A percentile compares a stretch with the other conserved stretches of the same genome.
Evolutionary conservation across 2,329 filamentous ascomycete genomes (phyloP).

Genomic region (Cladosporium cucumerinum): DNA sequence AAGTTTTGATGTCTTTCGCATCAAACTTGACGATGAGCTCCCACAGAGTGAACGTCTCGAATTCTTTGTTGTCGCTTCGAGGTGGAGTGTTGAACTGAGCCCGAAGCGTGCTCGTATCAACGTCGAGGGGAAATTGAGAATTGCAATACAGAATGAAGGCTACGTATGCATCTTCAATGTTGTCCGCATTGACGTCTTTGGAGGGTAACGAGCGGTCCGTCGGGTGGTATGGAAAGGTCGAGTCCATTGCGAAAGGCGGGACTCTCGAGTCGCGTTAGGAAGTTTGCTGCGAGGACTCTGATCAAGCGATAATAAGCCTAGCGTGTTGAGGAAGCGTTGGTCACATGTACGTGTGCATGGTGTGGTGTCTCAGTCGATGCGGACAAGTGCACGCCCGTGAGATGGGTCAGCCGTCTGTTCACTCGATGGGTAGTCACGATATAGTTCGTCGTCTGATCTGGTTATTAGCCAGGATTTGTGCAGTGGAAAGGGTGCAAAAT

Average conservation of each 20-base stretch:
- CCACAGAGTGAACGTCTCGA: slow-evolving; percentile 73
- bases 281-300: background rate
- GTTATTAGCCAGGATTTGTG: background rate
- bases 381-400: too few relatives aligned
- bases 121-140: slow-evolving; percentile 67
- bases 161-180: slow-evolving; percentile 78
- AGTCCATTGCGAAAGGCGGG: background rate
- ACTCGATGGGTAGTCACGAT: background rate
- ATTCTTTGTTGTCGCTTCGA: slow-evolving; percentile 82
- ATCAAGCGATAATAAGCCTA: background rate
- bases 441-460: background rate
- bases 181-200: slow-evolving; percentile 63
- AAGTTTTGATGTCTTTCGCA: slow-evolving; percentile 82
- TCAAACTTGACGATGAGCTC: slow-evolving; percentile 77
- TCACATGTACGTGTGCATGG: background rate
- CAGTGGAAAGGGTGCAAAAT: background rate
- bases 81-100: slow-evolving; percentile 77
- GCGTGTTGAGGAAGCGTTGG: background rate
- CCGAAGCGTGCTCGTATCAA: slow-evolving; percentile 67
- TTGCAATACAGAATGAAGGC: slow-evolving; percentile 89
- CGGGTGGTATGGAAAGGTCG: slow-evolving; percentile 8
- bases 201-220: slow-evolving; percentile 59
- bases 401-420: background rate
- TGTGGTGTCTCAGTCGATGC: background rate
- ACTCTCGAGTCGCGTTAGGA: slow-evolving; percentile 1